These are phyloP conservation scores for Copromyces sp. DNA, from an alignment of 495 filamentous ascomycete genomes.

Conservation along the genomic window DNA sequence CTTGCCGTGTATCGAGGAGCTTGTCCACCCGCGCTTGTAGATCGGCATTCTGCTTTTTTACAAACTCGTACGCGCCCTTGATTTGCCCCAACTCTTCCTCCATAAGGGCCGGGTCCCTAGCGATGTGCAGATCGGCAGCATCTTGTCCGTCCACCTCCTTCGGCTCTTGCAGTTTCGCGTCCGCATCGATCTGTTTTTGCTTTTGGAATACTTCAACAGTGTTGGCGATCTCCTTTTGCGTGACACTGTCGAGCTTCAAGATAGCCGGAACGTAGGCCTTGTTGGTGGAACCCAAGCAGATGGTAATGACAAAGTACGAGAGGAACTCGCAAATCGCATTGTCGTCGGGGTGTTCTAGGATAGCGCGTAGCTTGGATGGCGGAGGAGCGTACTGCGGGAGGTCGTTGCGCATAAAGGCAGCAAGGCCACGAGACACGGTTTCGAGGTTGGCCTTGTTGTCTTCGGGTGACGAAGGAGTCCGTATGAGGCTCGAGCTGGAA, in stretches of 20 bases:
- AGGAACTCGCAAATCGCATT: constrained; percentile 45
- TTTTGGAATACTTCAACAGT: constrained; percentile 23
- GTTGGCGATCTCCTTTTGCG: constrained; percentile 25
- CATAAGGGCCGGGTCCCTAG: constrained; percentile 24
- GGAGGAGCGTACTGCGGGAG: constrained; percentile 22
- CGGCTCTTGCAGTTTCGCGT: not conserved
- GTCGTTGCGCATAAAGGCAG: constrained; percentile 48
- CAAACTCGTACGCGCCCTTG: constrained; percentile 17
- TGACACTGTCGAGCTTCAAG: constrained; percentile 20
- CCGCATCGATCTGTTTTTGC: constrained; percentile 8
- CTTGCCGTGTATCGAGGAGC: constrained; percentile 21
- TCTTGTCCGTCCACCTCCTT: constrained; percentile 4
- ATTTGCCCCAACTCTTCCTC: constrained; percentile 22
- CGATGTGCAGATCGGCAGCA: constrained; percentile 2
- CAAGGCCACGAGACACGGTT: constrained; percentile 54
- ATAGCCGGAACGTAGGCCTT: constrained; percentile 42
- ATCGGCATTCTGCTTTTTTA: constrained; percentile 25
- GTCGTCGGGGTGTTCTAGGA: constrained; percentile 26
- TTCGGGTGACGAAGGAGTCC: constrained; percentile 44
- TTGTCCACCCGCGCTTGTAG: constrained; percentile 24
- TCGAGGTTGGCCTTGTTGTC: constrained; percentile 54
- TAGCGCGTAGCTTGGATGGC: constrained; percentile 28
- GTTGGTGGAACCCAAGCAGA: constrained; percentile 47
- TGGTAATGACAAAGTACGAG: constrained; percentile 52
- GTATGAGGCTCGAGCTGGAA: constrained; percentile 58